Evolutionary conservation across 73 alveolate genomes (phyloP), one percentile per base, ranked within the genome.

Genomic region (Urostyla sp.): DNA sequence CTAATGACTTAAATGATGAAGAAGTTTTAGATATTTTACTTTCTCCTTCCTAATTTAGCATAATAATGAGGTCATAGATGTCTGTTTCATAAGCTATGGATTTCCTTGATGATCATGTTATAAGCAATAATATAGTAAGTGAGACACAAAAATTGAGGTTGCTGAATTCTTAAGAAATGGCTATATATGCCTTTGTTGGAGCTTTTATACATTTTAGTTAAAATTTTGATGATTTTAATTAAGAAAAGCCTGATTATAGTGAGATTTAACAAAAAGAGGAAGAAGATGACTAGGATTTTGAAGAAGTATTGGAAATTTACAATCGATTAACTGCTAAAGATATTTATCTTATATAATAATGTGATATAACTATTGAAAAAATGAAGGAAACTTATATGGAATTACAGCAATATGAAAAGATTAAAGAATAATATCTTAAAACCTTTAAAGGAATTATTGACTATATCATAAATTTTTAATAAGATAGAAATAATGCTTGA

Each of bases 1-100:
- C 80, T 44, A 66, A 66, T 66, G 80, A 66, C 26, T 15, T 66
- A 4, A 4, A 37, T 40, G 63, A 43, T n/a, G 23, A 11, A 7
- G 10, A 4, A 11, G 51, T 66, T 1, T 66, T 66, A 40, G 63
- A 45, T 21, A 66, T 66, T 11, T 44, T 66, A 45, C 66, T 66
- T 43, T 37, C 59, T 1, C 67, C 80, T 24, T 6, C 37, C 27
- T 63, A 59, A 6, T 66, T 66, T 26, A 13, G 66, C 37, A 8
- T 1, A 23, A 63, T 54, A 4, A 30, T 66, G 23, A 44, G 30
- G 20, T n/a, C n/a, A n/a, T n/a, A n/a, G 27, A 20, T 44, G 50
- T 66, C 5, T 24, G 66, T 44, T 66, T 44, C 46, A 54, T 13
- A 18, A 37, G 80, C 80, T 24, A 66, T 66, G 80, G 80, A 66